These are phyloP conservation scores for Rugosomyces carneus DNA, from an alignment of 1,284 basidiomycete genomes.

Conservation along the genomic window DNA sequence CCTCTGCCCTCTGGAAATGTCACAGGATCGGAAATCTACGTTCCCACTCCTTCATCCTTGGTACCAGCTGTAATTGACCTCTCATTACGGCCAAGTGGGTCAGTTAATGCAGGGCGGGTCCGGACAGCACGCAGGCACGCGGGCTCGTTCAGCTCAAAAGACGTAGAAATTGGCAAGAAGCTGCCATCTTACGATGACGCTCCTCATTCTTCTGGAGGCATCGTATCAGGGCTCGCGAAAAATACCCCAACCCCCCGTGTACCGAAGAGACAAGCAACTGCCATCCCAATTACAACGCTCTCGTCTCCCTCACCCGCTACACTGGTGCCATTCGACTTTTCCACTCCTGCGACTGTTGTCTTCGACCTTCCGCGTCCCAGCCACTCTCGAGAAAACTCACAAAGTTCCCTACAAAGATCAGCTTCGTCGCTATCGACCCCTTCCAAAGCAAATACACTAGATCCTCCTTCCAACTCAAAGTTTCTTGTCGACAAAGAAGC, in stretches of 20 bases:
- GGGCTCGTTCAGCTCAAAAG: constrained; percentile 88
- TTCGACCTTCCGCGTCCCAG: constrained; percentile 11
- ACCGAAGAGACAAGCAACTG: constrained; percentile 37
- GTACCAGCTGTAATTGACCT: constrained; percentile 2
- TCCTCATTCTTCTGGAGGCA: constrained; percentile 28
- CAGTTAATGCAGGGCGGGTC: constrained; percentile 25
- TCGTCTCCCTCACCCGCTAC: constrained; percentile 19
- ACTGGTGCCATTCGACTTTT: constrained; percentile 14
- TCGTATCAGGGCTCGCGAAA: constrained; percentile 26
- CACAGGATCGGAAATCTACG: constrained; percentile 17
- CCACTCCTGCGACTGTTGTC: constrained; percentile 4
- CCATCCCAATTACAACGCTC: constrained; percentile 21
- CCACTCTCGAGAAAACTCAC: constrained; percentile 57
- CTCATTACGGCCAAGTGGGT: constrained; percentile 3
- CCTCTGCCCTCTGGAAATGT: constrained; percentile 13
- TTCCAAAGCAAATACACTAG: constrained; percentile 32
- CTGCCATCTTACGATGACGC: constrained; percentile 61
- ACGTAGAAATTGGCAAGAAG: constrained; percentile 82
- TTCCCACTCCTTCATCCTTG: constrained; percentile 12
- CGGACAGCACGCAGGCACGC: constrained; percentile 78
- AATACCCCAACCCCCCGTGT: constrained; percentile 42
- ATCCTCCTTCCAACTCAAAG: constrained; percentile 43
- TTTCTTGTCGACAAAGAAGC: constrained; percentile 64
- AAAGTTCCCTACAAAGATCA: constrained; percentile 44
- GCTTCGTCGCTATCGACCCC: constrained; percentile 33